These are phyloP conservation scores for Raphanus hybrid DNA, from an alignment of 441 rosid genomes.

Conservation along the genomic window DNA sequence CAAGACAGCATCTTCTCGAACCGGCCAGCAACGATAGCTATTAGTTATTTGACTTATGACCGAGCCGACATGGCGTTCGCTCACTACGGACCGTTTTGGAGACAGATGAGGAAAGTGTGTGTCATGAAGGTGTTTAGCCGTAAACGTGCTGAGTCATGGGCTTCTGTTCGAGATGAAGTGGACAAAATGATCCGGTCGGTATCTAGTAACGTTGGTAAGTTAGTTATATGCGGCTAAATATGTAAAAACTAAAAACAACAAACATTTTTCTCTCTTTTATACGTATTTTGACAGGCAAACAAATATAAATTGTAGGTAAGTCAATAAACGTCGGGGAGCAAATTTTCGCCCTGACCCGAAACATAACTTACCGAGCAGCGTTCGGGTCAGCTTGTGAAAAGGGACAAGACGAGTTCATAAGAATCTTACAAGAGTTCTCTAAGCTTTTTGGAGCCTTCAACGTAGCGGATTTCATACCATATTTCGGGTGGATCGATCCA, in stretches of 20 bases:
- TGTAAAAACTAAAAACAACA: neutral
- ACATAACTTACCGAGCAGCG: conserved; percentile 82
- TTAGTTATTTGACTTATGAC: conserved; percentile 78
- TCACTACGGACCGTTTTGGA: conserved; percentile 94
- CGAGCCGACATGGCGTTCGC: conserved; percentile 98
- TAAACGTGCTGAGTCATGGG: conserved; percentile 92
- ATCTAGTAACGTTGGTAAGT: conserved; percentile 52
- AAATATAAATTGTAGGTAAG: conserved; percentile 15
- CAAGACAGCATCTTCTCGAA: conserved; percentile 88
- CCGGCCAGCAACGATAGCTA: conserved; percentile 83
- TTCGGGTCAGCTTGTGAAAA: conserved; percentile 69
- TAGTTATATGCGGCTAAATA: neutral
- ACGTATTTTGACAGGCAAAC: neutral
- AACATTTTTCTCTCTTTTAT: neutral
- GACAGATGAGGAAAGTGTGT: conserved; percentile 94
- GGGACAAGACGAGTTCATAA: conserved; percentile 78
- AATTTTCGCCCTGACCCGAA: conserved; percentile 70
- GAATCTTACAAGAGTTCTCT: conserved; percentile 87
- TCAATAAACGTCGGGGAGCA: conserved; percentile 74
- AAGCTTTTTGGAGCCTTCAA: conserved; percentile 95
- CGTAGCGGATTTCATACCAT: conserved; percentile 84
- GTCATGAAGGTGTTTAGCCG: conserved; percentile 93
- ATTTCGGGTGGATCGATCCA: conserved; percentile 73
- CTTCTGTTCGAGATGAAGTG: conserved; percentile 86
- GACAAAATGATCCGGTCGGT: conserved; percentile 52